phyloP scores from a whole-genome alignment of 805 yeast genomes.

The Spathaspora hagerdaliae region DNA sequence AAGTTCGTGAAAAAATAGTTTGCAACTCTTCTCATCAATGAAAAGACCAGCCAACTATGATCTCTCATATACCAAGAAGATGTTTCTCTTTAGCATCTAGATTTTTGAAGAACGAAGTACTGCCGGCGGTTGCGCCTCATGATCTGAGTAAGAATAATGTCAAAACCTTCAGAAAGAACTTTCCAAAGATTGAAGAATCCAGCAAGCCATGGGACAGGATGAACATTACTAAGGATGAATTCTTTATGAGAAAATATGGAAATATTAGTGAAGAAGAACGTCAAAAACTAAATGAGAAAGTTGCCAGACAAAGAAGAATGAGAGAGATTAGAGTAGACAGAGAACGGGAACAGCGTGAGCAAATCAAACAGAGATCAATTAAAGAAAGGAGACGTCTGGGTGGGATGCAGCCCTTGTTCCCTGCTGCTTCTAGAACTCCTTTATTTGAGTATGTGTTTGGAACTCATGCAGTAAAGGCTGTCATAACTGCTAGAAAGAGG shows the following conservation, averaged over 20 bases:
- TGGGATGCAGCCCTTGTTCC: not conserved
- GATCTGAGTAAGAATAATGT: constrained; percentile 1
- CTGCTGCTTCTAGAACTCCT: constrained; percentile 21
- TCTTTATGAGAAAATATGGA: constrained; percentile 33
- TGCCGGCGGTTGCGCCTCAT: not conserved
- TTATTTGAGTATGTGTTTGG: constrained; percentile 72
- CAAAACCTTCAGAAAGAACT: constrained; percentile 5
- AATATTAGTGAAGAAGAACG: constrained; percentile 23
- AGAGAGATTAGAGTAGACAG: constrained; percentile 20
- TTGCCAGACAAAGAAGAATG: constrained; percentile 25
- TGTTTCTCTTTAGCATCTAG: constrained; percentile 1
- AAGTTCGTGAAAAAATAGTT: not conserved
- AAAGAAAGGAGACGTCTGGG: constrained; percentile 1
- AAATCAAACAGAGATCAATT: constrained; percentile 1
- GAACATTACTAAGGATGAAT: constrained; percentile 36
- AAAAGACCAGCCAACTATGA: not conserved
- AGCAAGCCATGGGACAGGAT: constrained; percentile 31
- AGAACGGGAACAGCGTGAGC: constrained; percentile 11
- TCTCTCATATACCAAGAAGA: constrained; percentile 1
- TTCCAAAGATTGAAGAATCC: constrained; percentile 1
- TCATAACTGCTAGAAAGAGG: constrained; percentile 54
- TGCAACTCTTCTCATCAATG: not conserved
- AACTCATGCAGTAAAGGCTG: constrained; percentile 69
- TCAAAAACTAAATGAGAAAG: constrained; percentile 23
- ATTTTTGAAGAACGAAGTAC: not conserved